These are phyloP conservation scores for Heliocybe sulcata DNA, from an alignment of 1,284 basidiomycete genomes.

Conservation along the genomic window DNA sequence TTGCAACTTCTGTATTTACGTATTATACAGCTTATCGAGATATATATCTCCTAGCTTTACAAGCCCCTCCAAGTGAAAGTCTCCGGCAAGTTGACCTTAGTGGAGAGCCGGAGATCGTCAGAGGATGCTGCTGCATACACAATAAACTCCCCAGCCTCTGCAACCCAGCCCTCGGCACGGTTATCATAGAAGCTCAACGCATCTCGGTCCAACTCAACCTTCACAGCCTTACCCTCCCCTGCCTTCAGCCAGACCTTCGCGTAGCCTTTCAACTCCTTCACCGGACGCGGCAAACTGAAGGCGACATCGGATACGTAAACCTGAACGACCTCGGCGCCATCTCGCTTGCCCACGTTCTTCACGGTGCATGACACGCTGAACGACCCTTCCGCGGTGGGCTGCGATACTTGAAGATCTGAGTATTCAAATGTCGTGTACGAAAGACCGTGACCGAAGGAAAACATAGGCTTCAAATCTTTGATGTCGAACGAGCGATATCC, in stretches of 20 bases:
- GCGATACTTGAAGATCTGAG: slow-evolving; percentile 21
- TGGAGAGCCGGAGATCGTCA: slow-evolving; percentile 25
- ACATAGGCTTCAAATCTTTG: slow-evolving; percentile 45
- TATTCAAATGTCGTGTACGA: slow-evolving; percentile 47
- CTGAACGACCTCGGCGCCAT: slow-evolving; percentile 22
- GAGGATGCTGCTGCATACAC: slow-evolving; percentile 34
- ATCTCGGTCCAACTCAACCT: slow-evolving; percentile 30
- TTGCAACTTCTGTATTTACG: not conserved
- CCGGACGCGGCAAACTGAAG: slow-evolving; percentile 26
- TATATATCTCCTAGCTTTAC: too few relatives aligned
- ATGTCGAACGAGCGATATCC: slow-evolving; percentile 34
- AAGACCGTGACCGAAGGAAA: slow-evolving; percentile 56
- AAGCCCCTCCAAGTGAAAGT: slow-evolving; percentile 33
- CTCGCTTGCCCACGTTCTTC: slow-evolving; percentile 21
- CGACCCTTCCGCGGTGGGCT: slow-evolving; percentile 9
- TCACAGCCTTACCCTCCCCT: slow-evolving; percentile 30
- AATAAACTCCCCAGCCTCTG: slow-evolving; percentile 32
- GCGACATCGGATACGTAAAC: slow-evolving; percentile 34
- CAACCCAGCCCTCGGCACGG: slow-evolving; percentile 29
- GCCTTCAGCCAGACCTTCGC: slow-evolving; percentile 32
- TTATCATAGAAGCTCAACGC: slow-evolving; percentile 40
- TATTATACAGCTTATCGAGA: not conserved
- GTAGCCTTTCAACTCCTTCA: slow-evolving; percentile 40
- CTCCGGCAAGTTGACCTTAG: slow-evolving; percentile 22
- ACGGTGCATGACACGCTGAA: slow-evolving; percentile 21